A percentile compares a stretch with the other conserved stretches of the same genome.
Evolutionary conservation across 176 grass and related monocot species (phyloP).

Genomic region (Aegilops speltoides): DNA sequence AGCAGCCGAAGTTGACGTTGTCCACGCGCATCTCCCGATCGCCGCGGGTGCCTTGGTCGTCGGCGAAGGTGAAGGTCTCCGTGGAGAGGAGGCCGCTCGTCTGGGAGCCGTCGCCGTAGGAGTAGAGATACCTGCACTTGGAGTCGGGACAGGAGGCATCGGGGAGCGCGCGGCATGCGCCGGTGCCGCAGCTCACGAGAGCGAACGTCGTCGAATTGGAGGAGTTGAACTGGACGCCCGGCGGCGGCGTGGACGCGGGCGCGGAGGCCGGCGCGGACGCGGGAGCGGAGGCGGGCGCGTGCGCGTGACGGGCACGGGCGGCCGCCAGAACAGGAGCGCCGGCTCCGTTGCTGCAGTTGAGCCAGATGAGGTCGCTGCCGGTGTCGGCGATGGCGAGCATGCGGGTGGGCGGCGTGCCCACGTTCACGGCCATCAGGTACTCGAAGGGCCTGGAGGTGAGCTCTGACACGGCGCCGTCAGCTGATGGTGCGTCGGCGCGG

Average conservation of each 20-base stretch:
- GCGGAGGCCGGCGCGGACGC: background rate
- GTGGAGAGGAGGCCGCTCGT: conserved; percentile 7
- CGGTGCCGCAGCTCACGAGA: conserved; percentile 20
- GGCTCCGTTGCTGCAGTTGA: conserved; percentile 9
- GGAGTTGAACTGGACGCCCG: conserved; percentile 23
- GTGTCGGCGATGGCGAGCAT: conserved; percentile 55
- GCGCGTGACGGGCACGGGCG: too few relatives aligned
- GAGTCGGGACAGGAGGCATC: conserved; percentile 19
- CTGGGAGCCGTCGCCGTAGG: background rate
- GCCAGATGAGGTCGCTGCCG: conserved; percentile 70
- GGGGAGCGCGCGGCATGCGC: conserved; percentile 12
- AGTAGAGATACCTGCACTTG: conserved; percentile 21
- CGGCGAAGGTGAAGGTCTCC: background rate
- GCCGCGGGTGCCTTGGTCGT: too few relatives aligned
- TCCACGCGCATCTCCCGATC: background rate
- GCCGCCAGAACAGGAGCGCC: too few relatives aligned
- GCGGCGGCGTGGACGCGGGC: background rate
- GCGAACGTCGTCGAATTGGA: conserved; percentile 39
- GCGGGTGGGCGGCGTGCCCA: conserved; percentile 49
- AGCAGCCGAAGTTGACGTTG: conserved; percentile 60
- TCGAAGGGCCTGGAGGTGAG: conserved; percentile 39
- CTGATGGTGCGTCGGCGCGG: background rate
- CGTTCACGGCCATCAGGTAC: conserved; percentile 39
- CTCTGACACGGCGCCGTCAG: conserved; percentile 16
- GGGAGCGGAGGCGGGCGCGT: too few relatives aligned